These are phyloP conservation scores for Tetramitus jugosus DNA, from an alignment of 208 protist species.

Conservation along the genomic window DNA sequence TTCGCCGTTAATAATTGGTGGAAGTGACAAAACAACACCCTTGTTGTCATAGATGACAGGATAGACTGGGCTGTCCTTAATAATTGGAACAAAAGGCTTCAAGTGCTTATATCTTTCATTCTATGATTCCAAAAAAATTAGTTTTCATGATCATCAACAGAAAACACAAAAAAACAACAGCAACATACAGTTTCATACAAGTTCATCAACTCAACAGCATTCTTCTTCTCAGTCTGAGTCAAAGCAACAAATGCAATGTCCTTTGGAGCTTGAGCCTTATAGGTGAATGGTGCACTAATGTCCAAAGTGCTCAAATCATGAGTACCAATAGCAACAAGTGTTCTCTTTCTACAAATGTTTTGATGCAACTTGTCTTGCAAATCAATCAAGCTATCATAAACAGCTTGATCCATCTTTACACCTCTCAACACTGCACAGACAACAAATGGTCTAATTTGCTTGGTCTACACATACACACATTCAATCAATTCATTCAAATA, in stretches of 20 bases:
- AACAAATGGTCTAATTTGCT: slow-evolving; percentile 83
- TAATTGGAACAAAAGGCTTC: background rate
- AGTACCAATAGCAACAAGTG: slow-evolving; percentile 97
- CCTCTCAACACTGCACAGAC: slow-evolving; percentile 92
- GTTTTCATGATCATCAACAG: slow-evolving; percentile 44
- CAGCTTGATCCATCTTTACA: slow-evolving; percentile 80
- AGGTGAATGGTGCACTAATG: slow-evolving; percentile 55
- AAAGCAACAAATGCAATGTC: slow-evolving; percentile 88
- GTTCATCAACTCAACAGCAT: slow-evolving; percentile 66
- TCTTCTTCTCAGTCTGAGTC: slow-evolving; percentile 48
- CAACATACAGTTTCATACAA: slow-evolving; percentile 56
- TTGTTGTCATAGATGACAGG: slow-evolving; percentile 64
- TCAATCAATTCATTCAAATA: too few species aligned
- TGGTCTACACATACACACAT: too few species aligned
- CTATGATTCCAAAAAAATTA: background rate
- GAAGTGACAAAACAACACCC: slow-evolving; percentile 74
- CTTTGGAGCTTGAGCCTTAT: slow-evolving; percentile 70
- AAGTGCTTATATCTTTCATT: slow-evolving; percentile 42
- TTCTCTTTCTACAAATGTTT: slow-evolving; percentile 89
- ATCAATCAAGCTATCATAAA: slow-evolving; percentile 96
- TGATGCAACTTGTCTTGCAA: slow-evolving; percentile 97
- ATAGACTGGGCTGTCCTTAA: slow-evolving; percentile 41
- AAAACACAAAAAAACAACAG: slow-evolving; percentile 74
- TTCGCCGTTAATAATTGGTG: slow-evolving; percentile 98
- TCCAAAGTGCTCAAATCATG: slow-evolving; percentile 94